Evolutionary conservation across 129 eudicot genomes (phyloP).

Genomic region (Dittrichia graveolens): DNA sequence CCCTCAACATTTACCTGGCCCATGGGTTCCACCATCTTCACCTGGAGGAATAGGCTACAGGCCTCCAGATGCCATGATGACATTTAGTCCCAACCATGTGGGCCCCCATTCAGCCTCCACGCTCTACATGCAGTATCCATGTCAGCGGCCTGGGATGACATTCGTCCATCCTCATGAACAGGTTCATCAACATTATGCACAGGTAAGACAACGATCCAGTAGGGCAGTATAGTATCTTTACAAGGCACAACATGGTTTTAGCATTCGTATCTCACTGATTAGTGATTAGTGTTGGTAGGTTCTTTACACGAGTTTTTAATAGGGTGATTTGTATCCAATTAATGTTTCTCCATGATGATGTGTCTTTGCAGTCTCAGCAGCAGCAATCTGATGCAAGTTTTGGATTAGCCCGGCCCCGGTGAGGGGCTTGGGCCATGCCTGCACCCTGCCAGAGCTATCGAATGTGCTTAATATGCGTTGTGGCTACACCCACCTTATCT

Average conservation of each 20-base stretch:
- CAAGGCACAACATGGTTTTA: too few species aligned
- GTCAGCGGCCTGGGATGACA: constrained; percentile 80
- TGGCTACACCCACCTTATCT: constrained; percentile 26
- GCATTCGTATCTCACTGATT: too few species aligned
- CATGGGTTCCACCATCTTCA: constrained; percentile 74
- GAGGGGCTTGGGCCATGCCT: constrained; percentile 98
- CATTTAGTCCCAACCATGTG: constrained; percentile 66
- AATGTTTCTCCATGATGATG: constrained; percentile 25
- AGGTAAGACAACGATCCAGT: constrained; percentile 41
- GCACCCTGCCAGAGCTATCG: constrained; percentile 59
- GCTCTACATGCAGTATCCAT: constrained; percentile 76
- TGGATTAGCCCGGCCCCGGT: constrained; percentile 99
- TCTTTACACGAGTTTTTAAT: background rate
- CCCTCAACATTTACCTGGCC: constrained; percentile 74
- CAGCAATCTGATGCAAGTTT: constrained; percentile 76
- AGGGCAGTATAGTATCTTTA: too few species aligned
- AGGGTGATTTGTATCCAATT: background rate
- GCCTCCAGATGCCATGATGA: constrained; percentile 78
- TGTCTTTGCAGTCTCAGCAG: constrained; percentile 61
- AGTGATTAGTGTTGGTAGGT: too few species aligned
- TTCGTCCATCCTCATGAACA: constrained; percentile 91
- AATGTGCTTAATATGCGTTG: constrained; percentile 16
- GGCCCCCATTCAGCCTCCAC: constrained; percentile 65
- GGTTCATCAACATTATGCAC: constrained; percentile 70
- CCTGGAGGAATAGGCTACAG: constrained; percentile 88